Evolutionary conservation across 208 protist genomes (phyloP).

Genomic region (Angomonas ambiguus): DNA sequence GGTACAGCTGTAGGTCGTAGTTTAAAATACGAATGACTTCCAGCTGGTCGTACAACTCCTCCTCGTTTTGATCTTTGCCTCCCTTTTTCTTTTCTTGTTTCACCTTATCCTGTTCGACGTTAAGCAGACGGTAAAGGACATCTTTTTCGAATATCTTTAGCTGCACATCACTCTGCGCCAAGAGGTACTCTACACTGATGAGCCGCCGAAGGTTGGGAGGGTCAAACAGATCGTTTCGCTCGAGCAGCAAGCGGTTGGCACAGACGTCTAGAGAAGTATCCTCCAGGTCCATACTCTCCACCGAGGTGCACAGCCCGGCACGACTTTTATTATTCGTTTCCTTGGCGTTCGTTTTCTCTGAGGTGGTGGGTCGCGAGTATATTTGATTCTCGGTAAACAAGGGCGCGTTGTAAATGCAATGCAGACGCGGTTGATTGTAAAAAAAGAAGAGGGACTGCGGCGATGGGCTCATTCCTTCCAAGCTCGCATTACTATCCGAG

Average conservation of each 20-base stretch:
- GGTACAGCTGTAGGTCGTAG: background rate
- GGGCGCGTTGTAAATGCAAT: constrained; percentile 32
- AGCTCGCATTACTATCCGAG: too few species aligned
- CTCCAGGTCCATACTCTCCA: background rate
- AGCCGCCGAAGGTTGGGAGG: background rate
- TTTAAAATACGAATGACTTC: background rate
- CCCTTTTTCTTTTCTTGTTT: background rate
- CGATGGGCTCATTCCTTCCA: background rate
- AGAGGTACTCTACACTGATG: background rate
- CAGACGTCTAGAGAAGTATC: background rate
- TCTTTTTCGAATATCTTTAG: background rate
- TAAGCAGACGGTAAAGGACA: background rate
- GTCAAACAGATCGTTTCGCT: background rate
- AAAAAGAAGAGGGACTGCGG: constrained; percentile 33
- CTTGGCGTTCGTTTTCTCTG: too few species aligned
- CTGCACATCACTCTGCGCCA: background rate
- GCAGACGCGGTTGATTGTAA: constrained; percentile 41
- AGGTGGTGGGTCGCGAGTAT: too few species aligned
- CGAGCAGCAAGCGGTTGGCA: too few species aligned
- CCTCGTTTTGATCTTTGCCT: background rate
- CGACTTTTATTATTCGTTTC: too few species aligned
- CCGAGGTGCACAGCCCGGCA: background rate
- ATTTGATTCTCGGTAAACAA: constrained; percentile 15
- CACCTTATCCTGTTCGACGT: background rate
- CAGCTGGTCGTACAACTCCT: background rate